Evolutionary conservation across 495 filamentous ascomycete species (phyloP), one percentile per base, ranked within the genome.

Genomic region (Hypomontagnella monticulosa): DNA sequence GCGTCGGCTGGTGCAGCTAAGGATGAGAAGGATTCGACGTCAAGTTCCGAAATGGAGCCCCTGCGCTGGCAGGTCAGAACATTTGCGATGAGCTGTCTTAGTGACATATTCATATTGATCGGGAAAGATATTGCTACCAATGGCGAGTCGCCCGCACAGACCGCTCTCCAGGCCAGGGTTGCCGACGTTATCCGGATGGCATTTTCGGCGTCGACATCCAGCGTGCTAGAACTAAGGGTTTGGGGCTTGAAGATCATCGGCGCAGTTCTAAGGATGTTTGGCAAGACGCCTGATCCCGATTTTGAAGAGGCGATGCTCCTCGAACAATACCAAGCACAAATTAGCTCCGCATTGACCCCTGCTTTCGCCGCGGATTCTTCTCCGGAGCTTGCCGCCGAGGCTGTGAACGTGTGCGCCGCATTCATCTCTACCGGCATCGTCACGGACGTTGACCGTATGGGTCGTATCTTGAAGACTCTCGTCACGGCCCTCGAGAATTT

Each of bases 361-460:
- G 96, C 95, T 1, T 99, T 99, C 79, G 93, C 94, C 1, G 87
- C 88, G 1, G 95, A 99, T 76, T 98, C 95, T 1, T 97, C 94
- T 4, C 93, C 95, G 1, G 96, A 97, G 73, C 81, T 99, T 4
- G 95, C 95, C 15, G 90, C 95, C 1, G 93, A 96, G 65, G 95
- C 95, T 34, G 91, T 99, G 44, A 96, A 96, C 73, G 96, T 99
- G n/a, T 98, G 95, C 59, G 96, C 93, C 16, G 90, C 89, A 0
- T 99, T 99, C 75, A 94, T 99, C 71, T 90, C 94, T 2, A 97
- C 94, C 0, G 96, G 95, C 14, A 97, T 99, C 51, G 96, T 99
- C 16, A 97, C 92, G 1, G 94, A 97, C 78, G 88, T 99, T 30
- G 95, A 99, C 62, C 88, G 96, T 4, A 99, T 99, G 95, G 95